Evolutionary conservation across 2,329 filamentous ascomycete species (phyloP).

Genomic region (Clonostachys rosea): DNA sequence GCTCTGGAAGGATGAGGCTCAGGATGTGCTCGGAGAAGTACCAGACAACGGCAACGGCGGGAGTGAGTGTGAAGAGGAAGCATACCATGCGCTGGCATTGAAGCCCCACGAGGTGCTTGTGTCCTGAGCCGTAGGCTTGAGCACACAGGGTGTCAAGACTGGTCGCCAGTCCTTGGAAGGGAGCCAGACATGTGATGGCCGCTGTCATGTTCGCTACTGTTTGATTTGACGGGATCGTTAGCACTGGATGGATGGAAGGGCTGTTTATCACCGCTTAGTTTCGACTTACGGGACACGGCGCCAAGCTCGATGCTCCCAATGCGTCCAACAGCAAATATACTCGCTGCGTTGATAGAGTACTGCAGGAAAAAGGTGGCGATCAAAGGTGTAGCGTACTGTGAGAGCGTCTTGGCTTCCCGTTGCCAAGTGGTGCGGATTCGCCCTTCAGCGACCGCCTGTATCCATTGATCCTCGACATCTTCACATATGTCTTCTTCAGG

Average conservation of each 20-base stretch:
- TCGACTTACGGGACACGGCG: conserved; percentile 32
- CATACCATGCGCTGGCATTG: conserved; percentile 79
- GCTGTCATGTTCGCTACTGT: conserved; percentile 65
- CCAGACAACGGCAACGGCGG: conserved; percentile 73
- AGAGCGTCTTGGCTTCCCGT: conserved; percentile 78
- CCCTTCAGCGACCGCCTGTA: conserved; percentile 76
- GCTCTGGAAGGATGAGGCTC: conserved; percentile 31
- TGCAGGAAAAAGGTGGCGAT: conserved; percentile 71
- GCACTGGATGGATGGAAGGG: neutral
- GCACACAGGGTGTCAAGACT: conserved; percentile 89
- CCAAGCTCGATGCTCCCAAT: conserved; percentile 60
- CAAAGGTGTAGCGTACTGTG: conserved; percentile 65
- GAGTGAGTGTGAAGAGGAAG: conserved; percentile 67
- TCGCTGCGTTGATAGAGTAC: conserved; percentile 79
- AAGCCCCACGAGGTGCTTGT: conserved; percentile 80
- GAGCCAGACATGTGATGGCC: conserved; percentile 72
- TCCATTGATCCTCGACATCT: conserved; percentile 71
- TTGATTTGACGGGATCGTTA: neutral
- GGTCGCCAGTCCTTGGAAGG: conserved; percentile 82
- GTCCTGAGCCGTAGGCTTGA: conserved; percentile 89
- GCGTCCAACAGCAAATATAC: conserved; percentile 73
- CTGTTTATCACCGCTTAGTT: too few relatives aligned
- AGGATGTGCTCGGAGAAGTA: conserved; percentile 62
- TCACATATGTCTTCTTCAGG: conserved; percentile 26
- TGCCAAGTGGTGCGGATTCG: conserved; percentile 88